A percentile compares a stretch with the other conserved stretches of the same genome.
Evolutionary conservation across 1,139 yeast species (phyloP).

Genomic region (Candida sanyaensis): DNA sequence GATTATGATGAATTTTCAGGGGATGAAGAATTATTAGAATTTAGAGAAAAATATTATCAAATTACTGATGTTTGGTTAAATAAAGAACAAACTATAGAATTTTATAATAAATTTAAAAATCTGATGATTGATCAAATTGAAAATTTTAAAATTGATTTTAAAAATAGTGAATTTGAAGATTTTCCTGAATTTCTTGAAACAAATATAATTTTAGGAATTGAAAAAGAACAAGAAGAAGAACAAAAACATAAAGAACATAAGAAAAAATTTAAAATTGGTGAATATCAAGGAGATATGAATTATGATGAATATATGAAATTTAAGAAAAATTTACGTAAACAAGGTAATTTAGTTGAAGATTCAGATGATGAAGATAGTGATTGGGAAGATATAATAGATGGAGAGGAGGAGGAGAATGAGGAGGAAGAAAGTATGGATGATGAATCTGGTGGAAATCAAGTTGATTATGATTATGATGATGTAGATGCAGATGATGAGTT

Average conservation of each 20-base stretch:
- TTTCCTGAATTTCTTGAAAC: conserved; percentile 16
- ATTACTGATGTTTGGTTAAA: conserved; percentile 11
- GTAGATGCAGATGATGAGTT: conserved; percentile 3
- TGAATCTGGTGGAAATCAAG: conserved; percentile 3
- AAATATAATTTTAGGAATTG: conserved; percentile 11
- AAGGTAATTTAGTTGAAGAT: conserved; percentile 6
- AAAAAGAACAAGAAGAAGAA: conserved; percentile 19
- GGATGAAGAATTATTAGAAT: conserved; percentile 12
- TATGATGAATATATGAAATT: conserved; percentile 15
- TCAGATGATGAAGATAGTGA: conserved; percentile 7
- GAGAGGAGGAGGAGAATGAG: conserved; percentile 10
- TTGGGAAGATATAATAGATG: conserved; percentile 3
- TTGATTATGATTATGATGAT: conserved; percentile 9
- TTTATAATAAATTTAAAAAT: conserved; percentile 10
- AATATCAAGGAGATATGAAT: conserved; percentile 22
- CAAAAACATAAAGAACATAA: too few species aligned
- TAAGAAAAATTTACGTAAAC: conserved; percentile 10
- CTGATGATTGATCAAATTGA: conserved; percentile 6
- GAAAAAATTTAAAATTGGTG: conserved; percentile 14
- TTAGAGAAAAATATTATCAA: conserved; percentile 12
- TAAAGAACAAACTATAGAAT: conserved; percentile 7
- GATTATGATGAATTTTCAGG: conserved; percentile 7
- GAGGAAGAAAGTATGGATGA: conserved; percentile 12
- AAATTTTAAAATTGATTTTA: conserved; percentile 11
- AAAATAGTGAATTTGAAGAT: conserved; percentile 15